Conservation (phyloP, 345 rosid species). For the Melaleuca alternifolia region DNA sequence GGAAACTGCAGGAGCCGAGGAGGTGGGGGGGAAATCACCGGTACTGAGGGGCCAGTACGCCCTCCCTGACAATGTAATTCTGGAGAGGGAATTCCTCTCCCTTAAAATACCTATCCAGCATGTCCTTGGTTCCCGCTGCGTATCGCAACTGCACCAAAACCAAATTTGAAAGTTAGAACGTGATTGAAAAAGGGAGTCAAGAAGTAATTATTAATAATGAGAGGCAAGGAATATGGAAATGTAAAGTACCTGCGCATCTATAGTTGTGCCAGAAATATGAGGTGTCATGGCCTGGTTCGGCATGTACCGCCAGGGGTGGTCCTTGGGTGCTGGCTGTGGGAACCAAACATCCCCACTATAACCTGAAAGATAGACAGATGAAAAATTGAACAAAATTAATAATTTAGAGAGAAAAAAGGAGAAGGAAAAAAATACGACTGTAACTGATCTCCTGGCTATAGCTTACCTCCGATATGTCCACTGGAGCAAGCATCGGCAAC, state of each 20-base stretch:
- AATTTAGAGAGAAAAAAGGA: background rate
- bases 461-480: slow-evolving; percentile 74
- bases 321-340: slow-evolving; percentile 94
- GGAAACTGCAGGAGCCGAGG: background rate
- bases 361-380: slow-evolving; percentile 23
- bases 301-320: slow-evolving; percentile 99
- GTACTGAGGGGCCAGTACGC: slow-evolving; percentile 79
- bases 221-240: background rate
- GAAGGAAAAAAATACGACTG: background rate
- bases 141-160: slow-evolving; percentile 50
- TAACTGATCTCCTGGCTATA: background rate
- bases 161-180: background rate
- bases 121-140: slow-evolving; percentile 86
- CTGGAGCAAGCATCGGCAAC: slow-evolving; percentile 75
- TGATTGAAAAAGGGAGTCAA: background rate
- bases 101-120: slow-evolving; percentile 83
- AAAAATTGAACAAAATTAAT: background rate
- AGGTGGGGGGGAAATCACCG: slow-evolving; percentile 12
- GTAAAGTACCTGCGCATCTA: slow-evolving; percentile 67
- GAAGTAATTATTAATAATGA: background rate
- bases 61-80: slow-evolving; percentile 82
- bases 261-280: slow-evolving; percentile 94
- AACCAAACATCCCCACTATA: slow-evolving; percentile 96
- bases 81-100: slow-evolving; percentile 78
- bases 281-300: slow-evolving; percentile 99